phyloP scores from a whole-genome alignment of 345 rosid genomes.

The Murraya paniculata region DNA sequence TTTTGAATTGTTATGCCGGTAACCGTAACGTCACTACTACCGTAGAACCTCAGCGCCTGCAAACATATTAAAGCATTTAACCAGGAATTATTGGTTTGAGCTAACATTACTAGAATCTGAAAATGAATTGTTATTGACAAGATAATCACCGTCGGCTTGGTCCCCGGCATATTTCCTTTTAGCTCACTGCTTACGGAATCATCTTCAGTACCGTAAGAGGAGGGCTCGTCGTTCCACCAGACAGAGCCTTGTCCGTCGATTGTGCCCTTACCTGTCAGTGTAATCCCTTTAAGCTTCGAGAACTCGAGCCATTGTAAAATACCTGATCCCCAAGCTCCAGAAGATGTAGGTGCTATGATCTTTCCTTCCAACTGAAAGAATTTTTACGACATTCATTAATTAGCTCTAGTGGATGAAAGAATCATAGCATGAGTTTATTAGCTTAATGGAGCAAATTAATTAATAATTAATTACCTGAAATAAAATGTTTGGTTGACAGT shows the following conservation, averaged over 20 bases:
- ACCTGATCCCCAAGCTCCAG: slow-evolving; percentile 62
- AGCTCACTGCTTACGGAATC: slow-evolving; percentile 35
- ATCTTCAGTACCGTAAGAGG: slow-evolving; percentile 26
- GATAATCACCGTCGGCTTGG: slow-evolving; percentile 68
- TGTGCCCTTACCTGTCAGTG: slow-evolving; percentile 62
- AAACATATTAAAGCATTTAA: slow-evolving; percentile 7
- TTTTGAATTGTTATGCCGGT: slow-evolving; percentile 80
- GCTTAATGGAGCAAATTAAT: neutral
- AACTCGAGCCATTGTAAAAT: slow-evolving; percentile 80
- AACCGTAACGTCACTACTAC: slow-evolving; percentile 63
- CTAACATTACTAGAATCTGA: neutral
- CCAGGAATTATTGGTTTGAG: neutral
- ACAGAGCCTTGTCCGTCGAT: slow-evolving; percentile 86
- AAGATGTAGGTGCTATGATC: slow-evolving; percentile 69
- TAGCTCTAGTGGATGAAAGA: neutral
- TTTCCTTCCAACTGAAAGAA: slow-evolving; percentile 71
- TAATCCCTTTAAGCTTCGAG: slow-evolving; percentile 53
- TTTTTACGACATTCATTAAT: neutral
- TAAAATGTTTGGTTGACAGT: slow-evolving; percentile 50
- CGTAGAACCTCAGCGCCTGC: slow-evolving; percentile 86
- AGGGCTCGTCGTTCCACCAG: slow-evolving; percentile 66
- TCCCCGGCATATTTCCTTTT: slow-evolving; percentile 50
- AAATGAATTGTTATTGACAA: neutral
- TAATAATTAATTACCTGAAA: slow-evolving; percentile 55
- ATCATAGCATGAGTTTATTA: neutral